Base-by-base conservation (phyloP, 345 rosid genomes). In the Adansonia digitata region DNA sequence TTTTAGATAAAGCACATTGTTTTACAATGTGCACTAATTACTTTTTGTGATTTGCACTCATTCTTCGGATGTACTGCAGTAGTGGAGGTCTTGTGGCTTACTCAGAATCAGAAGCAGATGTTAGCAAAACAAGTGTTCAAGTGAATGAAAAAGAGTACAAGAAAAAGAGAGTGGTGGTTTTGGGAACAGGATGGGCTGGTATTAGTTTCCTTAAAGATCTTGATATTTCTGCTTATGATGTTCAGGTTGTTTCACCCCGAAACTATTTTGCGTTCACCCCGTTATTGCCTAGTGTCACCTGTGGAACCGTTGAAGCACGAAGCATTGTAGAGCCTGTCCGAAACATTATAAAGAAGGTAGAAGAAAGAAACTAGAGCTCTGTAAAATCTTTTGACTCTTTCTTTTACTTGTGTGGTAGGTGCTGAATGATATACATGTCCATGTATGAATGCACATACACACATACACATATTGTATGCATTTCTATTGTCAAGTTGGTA, bases 171-270 rank as follows among this genome's bases (percentile, higher is more conserved):
- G 86, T 95, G 22, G 90, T 95, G 79, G 94, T 93, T 10, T 97
- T 93, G 57, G 98, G 99, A 52, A 95, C 99, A 40, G 99, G 98
- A 77, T 95, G 98, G 99, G 99, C 93, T 7, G 97, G 90, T 29
- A 88, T 85, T 69, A 89, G 94, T 80, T 95, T 95, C 83, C 89
- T 95, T n/a, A 93, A 91, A 77, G 88, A 87, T 78, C 87, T 95
- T 12, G 92, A 95, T 34, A 76, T 85, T 73, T 84, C 97, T 40
- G 76, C 79, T 42, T 89, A 91, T 31, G 92, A 93, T 72, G 91
- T 95, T 80, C 90, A 91, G 77, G 93, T 93, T 82, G 87, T 93
- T 73, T 95, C 99, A 40, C 99, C 99, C 1, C 79, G 91, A 72
- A 95, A 95, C 82, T 95, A 95, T 82, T 95, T 95, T 82, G 97